Conservation (phyloP, 352 stramenopile species). For the Phytophthora pluvialis region DNA sequence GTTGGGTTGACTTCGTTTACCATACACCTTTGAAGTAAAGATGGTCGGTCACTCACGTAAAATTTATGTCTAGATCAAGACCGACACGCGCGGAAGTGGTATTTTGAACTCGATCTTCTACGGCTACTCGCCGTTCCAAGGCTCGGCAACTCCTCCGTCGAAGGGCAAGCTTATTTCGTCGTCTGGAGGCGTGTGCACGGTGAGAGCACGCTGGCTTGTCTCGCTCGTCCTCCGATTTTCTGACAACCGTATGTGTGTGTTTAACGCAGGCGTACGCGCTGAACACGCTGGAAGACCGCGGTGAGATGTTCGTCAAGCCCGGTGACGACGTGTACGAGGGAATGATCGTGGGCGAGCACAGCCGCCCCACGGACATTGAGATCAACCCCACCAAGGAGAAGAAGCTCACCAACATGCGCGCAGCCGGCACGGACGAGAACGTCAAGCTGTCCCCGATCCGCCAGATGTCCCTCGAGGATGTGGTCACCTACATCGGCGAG, state of each 20-base stretch:
- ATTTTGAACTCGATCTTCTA: conserved; percentile 98
- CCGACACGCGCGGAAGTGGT: conserved; percentile 94
- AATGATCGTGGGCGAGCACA: conserved; percentile 99
- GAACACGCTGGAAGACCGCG: conserved; percentile 91
- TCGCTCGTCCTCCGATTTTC: neutral
- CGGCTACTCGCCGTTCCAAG: conserved; percentile 92
- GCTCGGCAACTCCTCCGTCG: conserved; percentile 68
- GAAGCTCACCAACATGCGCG: conserved; percentile 97
- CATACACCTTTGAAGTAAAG: neutral
- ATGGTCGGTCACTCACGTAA: conserved; percentile 13
- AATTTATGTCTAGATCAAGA: conserved; percentile 88
- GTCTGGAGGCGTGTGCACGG: conserved; percentile 69
- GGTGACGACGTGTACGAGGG: conserved; percentile 96
- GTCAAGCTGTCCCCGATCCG: conserved; percentile 93
- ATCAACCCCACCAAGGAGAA: conserved; percentile 99
- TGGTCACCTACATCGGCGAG: conserved; percentile 97
- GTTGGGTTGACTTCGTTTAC: neutral
- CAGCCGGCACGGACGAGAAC: conserved; percentile 95
- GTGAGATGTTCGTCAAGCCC: conserved; percentile 96
- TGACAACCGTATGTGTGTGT: conserved; percentile 1
- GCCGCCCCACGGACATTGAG: conserved; percentile 95
- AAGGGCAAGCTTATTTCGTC: conserved; percentile 90
- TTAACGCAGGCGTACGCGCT: conserved; percentile 90
- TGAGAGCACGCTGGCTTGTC: conserved; percentile 19
- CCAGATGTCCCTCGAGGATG: conserved; percentile 96